These are phyloP conservation scores for Suillus paluster DNA, from an alignment of 768 basidiomycete genomes.

Conservation along the genomic window DNA sequence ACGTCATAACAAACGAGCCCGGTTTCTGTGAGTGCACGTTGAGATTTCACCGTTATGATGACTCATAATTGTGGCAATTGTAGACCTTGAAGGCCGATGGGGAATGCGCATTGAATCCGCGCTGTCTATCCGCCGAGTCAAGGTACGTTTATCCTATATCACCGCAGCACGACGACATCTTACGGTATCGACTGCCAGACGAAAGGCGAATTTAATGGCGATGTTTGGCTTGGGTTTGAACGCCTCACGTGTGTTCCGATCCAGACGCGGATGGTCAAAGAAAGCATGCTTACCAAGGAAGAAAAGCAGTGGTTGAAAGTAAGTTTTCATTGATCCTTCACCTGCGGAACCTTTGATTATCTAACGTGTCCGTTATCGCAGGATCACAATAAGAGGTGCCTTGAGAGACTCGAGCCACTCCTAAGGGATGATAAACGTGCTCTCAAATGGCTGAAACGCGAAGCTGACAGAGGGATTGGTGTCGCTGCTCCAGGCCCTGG, in stretches of 20 bases:
- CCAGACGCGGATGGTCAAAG: slow-evolving; percentile 88
- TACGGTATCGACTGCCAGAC: slow-evolving; percentile 50
- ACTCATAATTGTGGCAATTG: slow-evolving; percentile 19
- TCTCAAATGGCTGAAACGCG: slow-evolving; percentile 77
- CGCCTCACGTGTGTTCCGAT: slow-evolving; percentile 95
- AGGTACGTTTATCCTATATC: slow-evolving; percentile 32
- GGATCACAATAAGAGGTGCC: slow-evolving; percentile 83
- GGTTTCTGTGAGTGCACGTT: slow-evolving; percentile 71
- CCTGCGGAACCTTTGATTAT: slow-evolving; percentile 4
- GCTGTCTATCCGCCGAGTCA: slow-evolving; percentile 68
- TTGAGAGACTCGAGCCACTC: slow-evolving; percentile 62
- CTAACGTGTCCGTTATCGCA: slow-evolving; percentile 31
- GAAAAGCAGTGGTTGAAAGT: slow-evolving; percentile 89
- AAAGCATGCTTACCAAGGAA: slow-evolving; percentile 79
- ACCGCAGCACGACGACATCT: slow-evolving; percentile 2
- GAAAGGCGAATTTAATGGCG: slow-evolving; percentile 69
- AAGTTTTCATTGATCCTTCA: slow-evolving; percentile 23
- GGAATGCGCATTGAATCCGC: slow-evolving; percentile 95
- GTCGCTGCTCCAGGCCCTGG: slow-evolving; percentile 65
- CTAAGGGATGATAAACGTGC: slow-evolving; percentile 83
- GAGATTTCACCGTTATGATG: slow-evolving; percentile 12
- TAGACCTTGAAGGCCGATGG: slow-evolving; percentile 78
- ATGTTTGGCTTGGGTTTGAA: slow-evolving; percentile 89
- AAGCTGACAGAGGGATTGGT: slow-evolving; percentile 77
- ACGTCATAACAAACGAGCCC: slow-evolving; percentile 94